Evolutionary conservation across 208 protist genomes (phyloP).

Genomic region (Phytomonas francai): DNA sequence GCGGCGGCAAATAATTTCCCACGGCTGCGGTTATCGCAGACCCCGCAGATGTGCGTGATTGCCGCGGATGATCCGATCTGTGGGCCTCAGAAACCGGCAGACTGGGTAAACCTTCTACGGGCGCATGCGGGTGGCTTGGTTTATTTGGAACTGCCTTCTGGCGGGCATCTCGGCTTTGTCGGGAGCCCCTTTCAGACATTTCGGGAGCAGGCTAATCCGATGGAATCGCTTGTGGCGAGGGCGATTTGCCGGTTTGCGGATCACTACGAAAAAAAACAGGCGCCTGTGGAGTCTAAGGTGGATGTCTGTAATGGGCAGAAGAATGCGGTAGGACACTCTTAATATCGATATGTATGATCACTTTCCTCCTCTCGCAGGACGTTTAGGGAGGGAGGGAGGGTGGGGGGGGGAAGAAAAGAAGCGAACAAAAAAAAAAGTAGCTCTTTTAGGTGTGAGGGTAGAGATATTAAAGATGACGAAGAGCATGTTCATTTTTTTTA

Average conservation of each 20-base stretch:
- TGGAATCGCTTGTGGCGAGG: constrained; percentile 36
- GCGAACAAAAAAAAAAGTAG: no score
- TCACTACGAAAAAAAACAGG: no score
- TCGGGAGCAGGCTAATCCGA: constrained; percentile 19
- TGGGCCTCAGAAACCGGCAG: constrained; percentile 18
- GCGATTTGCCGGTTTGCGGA: constrained; percentile 5
- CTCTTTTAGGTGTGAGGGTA: no score
- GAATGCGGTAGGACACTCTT: no score
- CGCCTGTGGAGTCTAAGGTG: no score
- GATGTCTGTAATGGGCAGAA: no score
- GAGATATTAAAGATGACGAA: no score
- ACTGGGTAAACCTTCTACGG: constrained; percentile 24
- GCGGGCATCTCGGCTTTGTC: constrained; percentile 60
- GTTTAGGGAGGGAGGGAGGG: no score
- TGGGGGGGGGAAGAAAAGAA: no score
- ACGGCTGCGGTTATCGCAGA: constrained; percentile 21
- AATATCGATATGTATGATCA: no score
- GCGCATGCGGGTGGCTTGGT: constrained; percentile 20
- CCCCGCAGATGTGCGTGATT: constrained; percentile 37
- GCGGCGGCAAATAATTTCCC: constrained; percentile 26
- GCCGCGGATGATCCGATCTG: constrained; percentile 41
- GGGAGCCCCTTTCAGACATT: constrained; percentile 21
- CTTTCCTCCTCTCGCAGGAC: no score
- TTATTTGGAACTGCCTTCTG: constrained; percentile 41
- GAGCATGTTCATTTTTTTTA: no score